These are phyloP conservation scores for Cytospora chrysosperma DNA, from an alignment of 2,329 filamentous ascomycete species.

Conservation along the genomic window DNA sequence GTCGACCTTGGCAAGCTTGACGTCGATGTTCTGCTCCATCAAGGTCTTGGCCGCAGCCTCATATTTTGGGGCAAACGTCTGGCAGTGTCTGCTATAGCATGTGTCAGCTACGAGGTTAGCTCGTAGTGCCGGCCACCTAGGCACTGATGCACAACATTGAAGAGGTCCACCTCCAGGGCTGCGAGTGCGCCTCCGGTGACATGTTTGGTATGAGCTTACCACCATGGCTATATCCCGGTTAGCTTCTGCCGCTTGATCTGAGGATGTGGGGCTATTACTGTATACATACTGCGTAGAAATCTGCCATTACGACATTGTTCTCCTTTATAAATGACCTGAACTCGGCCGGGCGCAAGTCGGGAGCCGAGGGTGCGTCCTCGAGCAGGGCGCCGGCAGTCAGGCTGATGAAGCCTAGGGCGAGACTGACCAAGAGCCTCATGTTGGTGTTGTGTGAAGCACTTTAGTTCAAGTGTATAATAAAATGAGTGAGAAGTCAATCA, in stretches of 20 bases:
- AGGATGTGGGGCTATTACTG: not conserved
- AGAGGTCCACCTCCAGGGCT: too few species aligned
- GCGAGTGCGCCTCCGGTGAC: not conserved
- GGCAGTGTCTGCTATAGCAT: slow-evolving; percentile 97
- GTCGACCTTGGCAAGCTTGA: slow-evolving; percentile 83
- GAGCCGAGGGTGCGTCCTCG: slow-evolving; percentile 68
- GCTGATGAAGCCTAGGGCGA: slow-evolving; percentile 50
- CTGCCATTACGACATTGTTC: slow-evolving; percentile 86
- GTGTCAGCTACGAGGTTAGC: slow-evolving; percentile 44
- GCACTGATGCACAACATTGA: not conserved
- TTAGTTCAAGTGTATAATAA: not conserved
- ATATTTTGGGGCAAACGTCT: slow-evolving; percentile 91
- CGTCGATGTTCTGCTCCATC: slow-evolving; percentile 76
- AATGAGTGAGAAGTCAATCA: not conserved
- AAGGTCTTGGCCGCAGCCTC: slow-evolving; percentile 80
- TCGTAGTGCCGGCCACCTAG: not conserved
- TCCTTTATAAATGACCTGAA: slow-evolving; percentile 83
- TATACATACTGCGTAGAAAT: slow-evolving; percentile 53
- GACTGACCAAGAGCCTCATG: slow-evolving; percentile 36
- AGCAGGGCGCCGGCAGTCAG: slow-evolving; percentile 55
- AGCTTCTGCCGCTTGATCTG: not conserved
- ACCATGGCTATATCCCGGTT: slow-evolving; percentile 19
- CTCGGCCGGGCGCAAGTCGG: slow-evolving; percentile 77
- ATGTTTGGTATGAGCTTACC: slow-evolving; percentile 50
- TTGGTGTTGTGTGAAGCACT: not conserved